Percentiles rank a stretch among this genome's conserved stretches.
Evolutionary conservation across 164 flowering plant genomes (phyloP).

Genomic region (Malania oleifera): DNA sequence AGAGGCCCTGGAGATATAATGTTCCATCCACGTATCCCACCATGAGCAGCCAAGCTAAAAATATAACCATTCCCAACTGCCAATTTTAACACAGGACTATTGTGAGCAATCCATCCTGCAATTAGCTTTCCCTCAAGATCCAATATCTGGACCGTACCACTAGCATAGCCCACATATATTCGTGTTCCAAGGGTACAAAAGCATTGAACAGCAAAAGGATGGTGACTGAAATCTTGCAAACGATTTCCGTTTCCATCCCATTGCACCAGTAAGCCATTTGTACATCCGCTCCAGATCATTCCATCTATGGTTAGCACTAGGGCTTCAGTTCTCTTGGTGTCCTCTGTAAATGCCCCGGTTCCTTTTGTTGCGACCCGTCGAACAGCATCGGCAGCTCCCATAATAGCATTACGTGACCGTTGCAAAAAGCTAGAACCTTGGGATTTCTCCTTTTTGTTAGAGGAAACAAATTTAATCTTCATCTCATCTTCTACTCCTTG

Average conservation of each 20-base stretch:
- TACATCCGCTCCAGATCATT: slow-evolving; percentile 81
- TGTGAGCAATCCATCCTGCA: slow-evolving; percentile 90
- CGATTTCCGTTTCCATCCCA: slow-evolving; percentile 96
- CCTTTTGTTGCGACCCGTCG: slow-evolving; percentile 84
- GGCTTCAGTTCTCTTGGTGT: slow-evolving; percentile 72
- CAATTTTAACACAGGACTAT: slow-evolving; percentile 66
- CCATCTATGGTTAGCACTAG: slow-evolving; percentile 61
- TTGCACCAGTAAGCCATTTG: slow-evolving; percentile 79
- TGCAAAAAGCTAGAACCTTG: slow-evolving; percentile 61
- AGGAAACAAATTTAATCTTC: slow-evolving; percentile 57
- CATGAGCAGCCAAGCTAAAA: slow-evolving; percentile 88
- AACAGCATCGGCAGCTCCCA: slow-evolving; percentile 99
- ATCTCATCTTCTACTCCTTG: slow-evolving; percentile 66
- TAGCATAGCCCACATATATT: slow-evolving; percentile 80
- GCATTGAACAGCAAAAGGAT: slow-evolving; percentile 59
- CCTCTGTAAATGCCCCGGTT: slow-evolving; percentile 61
- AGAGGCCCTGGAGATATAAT: slow-evolving; percentile 76
- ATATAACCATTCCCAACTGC: slow-evolving; percentile 60
- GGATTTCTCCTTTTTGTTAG: slow-evolving; percentile 79
- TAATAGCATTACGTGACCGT: slow-evolving; percentile 90
- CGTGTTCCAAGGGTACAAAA: slow-evolving; percentile 73
- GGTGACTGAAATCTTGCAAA: slow-evolving; percentile 59
- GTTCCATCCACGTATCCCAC: slow-evolving; percentile 96
- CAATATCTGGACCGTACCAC: slow-evolving; percentile 70
- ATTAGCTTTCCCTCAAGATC: slow-evolving; percentile 78